These are phyloP conservation scores for Lasiosphaeriaceae sp. DNA, from an alignment of 495 filamentous ascomycete genomes.

Conservation along the genomic window DNA sequence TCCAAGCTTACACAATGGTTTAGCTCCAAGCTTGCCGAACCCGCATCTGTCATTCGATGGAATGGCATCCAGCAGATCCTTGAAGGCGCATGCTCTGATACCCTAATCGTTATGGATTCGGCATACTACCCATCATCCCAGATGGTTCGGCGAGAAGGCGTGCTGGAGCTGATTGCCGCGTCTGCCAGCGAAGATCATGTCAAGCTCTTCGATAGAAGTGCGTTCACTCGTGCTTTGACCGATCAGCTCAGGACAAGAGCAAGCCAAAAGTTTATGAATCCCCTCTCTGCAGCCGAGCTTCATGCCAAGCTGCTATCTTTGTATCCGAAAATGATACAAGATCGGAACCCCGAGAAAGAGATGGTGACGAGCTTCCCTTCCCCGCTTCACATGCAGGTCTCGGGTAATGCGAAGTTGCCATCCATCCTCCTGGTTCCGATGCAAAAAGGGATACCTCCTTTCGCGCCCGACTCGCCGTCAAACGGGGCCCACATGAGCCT, in stretches of 20 bases:
- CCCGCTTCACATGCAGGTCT: constrained; percentile 44
- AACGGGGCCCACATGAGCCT: constrained; percentile 34
- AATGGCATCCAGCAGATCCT: constrained; percentile 44
- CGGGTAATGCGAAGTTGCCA: constrained; percentile 40
- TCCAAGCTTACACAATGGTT: constrained; percentile 4
- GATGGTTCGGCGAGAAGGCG: constrained; percentile 36
- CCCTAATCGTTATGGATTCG: constrained; percentile 49
- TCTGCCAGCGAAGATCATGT: constrained; percentile 44
- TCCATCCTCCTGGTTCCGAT: constrained; percentile 42
- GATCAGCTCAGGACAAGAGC: constrained; percentile 39
- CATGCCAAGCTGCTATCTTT: constrained; percentile 41
- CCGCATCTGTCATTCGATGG: constrained; percentile 41
- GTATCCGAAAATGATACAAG: constrained; percentile 42
- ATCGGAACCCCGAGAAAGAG: constrained; percentile 37
- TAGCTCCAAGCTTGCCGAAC: constrained; percentile 40
- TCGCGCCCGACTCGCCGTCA: constrained; percentile 22
- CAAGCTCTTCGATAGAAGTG: constrained; percentile 33
- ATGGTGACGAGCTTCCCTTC: constrained; percentile 38
- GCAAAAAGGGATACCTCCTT: constrained; percentile 20
- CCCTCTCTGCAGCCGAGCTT: constrained; percentile 43
- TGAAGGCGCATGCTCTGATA: constrained; percentile 41
- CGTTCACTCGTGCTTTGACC: constrained; percentile 41
- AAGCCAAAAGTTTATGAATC: constrained; percentile 31
- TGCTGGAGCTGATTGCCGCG: constrained; percentile 47
- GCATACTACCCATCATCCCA: constrained; percentile 44